Conservation (phyloP, 768 basidiomycete genomes). For the Gloeostereum incarnatum region DNA sequence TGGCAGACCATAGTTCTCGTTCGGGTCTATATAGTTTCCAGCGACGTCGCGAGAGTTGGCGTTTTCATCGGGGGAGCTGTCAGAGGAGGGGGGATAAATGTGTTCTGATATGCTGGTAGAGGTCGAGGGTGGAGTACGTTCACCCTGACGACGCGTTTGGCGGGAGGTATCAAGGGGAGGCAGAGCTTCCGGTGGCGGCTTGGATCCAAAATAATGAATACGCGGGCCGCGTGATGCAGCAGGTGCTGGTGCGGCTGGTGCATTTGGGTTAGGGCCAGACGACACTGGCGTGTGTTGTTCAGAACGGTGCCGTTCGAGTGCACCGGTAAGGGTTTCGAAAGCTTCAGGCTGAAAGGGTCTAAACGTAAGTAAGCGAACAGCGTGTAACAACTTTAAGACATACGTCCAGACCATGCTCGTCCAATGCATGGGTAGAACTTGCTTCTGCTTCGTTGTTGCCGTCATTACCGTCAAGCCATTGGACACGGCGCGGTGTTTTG, state of each 20-base stretch:
- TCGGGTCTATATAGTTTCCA: slow-evolving; percentile 48
- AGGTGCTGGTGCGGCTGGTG: too few species aligned
- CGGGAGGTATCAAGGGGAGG: background rate
- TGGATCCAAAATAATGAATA: too few species aligned
- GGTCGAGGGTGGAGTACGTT: too few species aligned
- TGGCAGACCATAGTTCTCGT: slow-evolving; percentile 56
- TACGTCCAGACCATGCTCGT: slow-evolving; percentile 47
- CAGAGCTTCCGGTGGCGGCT: background rate
- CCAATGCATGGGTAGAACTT: slow-evolving; percentile 28
- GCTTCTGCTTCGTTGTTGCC: slow-evolving; percentile 13
- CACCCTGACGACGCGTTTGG: too few species aligned
- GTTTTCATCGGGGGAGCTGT: background rate
- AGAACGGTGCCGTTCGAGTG: slow-evolving; percentile 43
- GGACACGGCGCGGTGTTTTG: slow-evolving; percentile 43
- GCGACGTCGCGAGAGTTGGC: slow-evolving; percentile 25
- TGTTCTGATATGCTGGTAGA: too few species aligned
- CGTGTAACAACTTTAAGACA: slow-evolving; percentile 14
- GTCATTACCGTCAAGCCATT: slow-evolving; percentile 35
- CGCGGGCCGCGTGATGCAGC: too few species aligned
- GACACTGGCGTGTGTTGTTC: slow-evolving; percentile 8
- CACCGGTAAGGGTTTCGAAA: slow-evolving; percentile 38
- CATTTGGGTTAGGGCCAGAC: slow-evolving; percentile 7
- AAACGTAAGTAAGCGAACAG: slow-evolving; percentile 3
- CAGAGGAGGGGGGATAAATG: slow-evolving; percentile 2
- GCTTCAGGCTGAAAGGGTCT: slow-evolving; percentile 29